phyloP scores from a whole-genome alignment of 495 filamentous ascomycete species.

The Podospora sp. region DNA sequence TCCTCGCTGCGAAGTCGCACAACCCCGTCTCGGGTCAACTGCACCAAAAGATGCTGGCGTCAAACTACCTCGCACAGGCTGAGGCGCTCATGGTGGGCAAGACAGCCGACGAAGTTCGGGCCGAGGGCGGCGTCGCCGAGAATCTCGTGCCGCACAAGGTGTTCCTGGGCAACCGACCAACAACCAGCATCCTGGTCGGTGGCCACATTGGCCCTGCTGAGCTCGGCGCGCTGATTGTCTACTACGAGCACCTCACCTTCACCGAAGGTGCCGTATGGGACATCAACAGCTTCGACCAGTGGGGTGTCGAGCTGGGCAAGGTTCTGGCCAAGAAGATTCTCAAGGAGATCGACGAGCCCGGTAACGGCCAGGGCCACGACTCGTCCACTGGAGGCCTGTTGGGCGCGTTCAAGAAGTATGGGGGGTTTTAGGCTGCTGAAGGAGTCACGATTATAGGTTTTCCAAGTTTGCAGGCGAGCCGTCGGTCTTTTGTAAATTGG shows the following conservation, averaged over 20 bases:
- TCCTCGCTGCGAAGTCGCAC: conserved; percentile 92
- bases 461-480: neutral
- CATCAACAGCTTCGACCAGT: conserved; percentile 99
- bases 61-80: conserved; percentile 97
- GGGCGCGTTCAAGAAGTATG: conserved; percentile 70
- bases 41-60: conserved; percentile 98
- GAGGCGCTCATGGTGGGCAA: conserved; percentile 99
- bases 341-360: conserved; percentile 72
- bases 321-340: conserved; percentile 89
- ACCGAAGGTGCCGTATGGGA: conserved; percentile 98
- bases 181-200: conserved; percentile 89
- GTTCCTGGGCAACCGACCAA: conserved; percentile 96
- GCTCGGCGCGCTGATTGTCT: conserved; percentile 92
- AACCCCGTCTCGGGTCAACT: conserved; percentile 90
- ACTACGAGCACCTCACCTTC: conserved; percentile 98
- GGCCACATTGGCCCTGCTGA: conserved; percentile 89
- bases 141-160: conserved; percentile 95
- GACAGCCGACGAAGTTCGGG: conserved; percentile 83
- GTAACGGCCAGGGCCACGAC: conserved; percentile 74
- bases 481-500: neutral
- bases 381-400: conserved; percentile 84
- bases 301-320: conserved; percentile 98
- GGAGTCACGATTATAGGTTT: conserved; percentile 9
- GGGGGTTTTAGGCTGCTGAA: conserved; percentile 14
- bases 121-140: conserved; percentile 76